Conservation (phyloP, 78 protist species). For the Tieghemostelium lacteum region DNA sequence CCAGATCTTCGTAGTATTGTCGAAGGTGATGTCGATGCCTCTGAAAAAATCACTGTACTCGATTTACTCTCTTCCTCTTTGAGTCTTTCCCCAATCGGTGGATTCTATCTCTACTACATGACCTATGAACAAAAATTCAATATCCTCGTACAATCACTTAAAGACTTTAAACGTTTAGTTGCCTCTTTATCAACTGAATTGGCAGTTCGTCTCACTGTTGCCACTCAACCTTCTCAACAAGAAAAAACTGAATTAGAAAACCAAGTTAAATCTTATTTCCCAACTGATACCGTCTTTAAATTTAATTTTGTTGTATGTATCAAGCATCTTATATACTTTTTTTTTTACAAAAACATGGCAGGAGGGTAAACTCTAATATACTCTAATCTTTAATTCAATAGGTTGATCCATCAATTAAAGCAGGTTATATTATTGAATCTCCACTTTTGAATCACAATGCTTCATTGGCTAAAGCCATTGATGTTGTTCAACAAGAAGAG, state of each 20-base stretch:
- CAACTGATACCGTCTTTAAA: constrained; percentile 29
- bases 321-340: too few species aligned
- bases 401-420: constrained; percentile 53
- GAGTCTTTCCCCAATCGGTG: constrained; percentile 35
- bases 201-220: constrained; percentile 59
- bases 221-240: not conserved
- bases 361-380: too few species aligned
- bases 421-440: constrained; percentile 65
- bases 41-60: constrained; percentile 30
- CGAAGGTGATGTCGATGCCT: constrained; percentile 13
- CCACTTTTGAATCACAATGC: constrained; percentile 67
- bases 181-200: constrained; percentile 62
- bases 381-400: too few species aligned
- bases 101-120: constrained; percentile 48
- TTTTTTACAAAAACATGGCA: too few species aligned
- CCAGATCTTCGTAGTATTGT: constrained; percentile 3
- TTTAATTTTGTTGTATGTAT: constrained; percentile 22
- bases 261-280: constrained; percentile 29
- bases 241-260: constrained; percentile 35
- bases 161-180: constrained; percentile 57
- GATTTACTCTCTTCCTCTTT: constrained; percentile 13
- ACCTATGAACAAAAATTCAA: constrained; percentile 34
- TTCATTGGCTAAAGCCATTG: constrained; percentile 19
- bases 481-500: constrained; percentile 26
- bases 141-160: constrained; percentile 14